Base-by-base conservation (phyloP, 371 early-diverging fungal species). In the Rhizomucor pusillus region DNA sequence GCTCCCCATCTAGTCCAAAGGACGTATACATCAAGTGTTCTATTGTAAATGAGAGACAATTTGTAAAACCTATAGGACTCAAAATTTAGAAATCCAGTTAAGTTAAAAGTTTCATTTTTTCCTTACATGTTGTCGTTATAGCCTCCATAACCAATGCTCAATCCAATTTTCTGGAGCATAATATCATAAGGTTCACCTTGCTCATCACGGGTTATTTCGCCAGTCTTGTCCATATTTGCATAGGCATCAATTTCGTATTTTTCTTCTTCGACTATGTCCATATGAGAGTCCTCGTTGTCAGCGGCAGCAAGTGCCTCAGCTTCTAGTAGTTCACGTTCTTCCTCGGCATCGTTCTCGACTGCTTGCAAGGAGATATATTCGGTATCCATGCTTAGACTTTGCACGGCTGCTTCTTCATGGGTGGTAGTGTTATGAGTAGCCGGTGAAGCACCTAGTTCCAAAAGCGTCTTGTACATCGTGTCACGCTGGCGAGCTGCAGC, bases 1-100 rank as follows among this genome's bases (percentile, higher is more conserved):
- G 57, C 52, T 2, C 84, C 86, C 82, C 84, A 86, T 14, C 81
- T 71, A 13, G 82, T 86, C 73, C 76, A 79, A 0, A 86, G 55
- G 23, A 86, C 63, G 56, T 82, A 79, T 0, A 82, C 44, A 50
- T 81, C 74, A 4, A 73, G 57, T 0, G 75, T 45, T 16, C 48
- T 74, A 51, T 75, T 75, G 46, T 68, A 57, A n/a, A 73, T 79
- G 43, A 86, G 67, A 48, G 81, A 80, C 67, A 83, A 53, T 45
- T 79, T 81, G 67, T 86, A 86, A 43, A 84, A 81, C 47, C 78
- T 78, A 36, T 18, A 37, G 1, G n/a, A 22, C 44, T 43, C 22
- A 36, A 14, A n/a, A 13, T 44, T 3, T 19, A 16, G 25, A 2
- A 14, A 1, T 19, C 18, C 0, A 0, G 35, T 13, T 1, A 11